phyloP scores from a whole-genome alignment of 2,329 filamentous ascomycete species.

The Acrocalymma vagum region DNA sequence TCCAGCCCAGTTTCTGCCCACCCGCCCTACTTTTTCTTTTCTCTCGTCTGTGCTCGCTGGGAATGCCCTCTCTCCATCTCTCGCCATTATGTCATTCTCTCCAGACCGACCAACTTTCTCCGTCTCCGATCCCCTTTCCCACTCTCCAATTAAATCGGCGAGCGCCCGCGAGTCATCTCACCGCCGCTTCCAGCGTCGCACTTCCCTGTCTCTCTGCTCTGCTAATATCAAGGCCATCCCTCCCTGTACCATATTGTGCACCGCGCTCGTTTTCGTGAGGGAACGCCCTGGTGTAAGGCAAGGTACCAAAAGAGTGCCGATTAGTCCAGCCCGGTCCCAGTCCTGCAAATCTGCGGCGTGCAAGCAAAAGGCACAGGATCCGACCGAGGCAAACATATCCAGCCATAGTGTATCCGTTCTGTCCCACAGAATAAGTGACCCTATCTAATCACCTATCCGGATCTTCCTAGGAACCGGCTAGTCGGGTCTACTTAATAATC shows the following conservation, averaged over 20 bases:
- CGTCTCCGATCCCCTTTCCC: too few relatives aligned
- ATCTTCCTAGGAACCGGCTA: slow-evolving; percentile 24
- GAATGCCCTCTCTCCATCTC: slow-evolving; percentile 28
- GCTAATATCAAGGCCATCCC: slow-evolving; percentile 15
- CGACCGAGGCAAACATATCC: slow-evolving; percentile 38
- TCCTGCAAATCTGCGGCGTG: too few relatives aligned
- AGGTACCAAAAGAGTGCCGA: slow-evolving; percentile 28
- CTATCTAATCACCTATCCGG: slow-evolving; percentile 25
- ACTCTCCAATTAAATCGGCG: slow-evolving; percentile 29
- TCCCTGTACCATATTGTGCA: slow-evolving; percentile 33
- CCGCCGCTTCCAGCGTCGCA: slow-evolving; percentile 32
- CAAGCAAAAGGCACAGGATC: too few relatives aligned
- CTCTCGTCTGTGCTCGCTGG: slow-evolving; percentile 23
- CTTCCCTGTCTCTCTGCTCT: slow-evolving; percentile 32
- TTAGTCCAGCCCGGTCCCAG: slow-evolving; percentile 33
- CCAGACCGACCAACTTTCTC: too few relatives aligned
- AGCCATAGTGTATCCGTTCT: slow-evolving; percentile 36
- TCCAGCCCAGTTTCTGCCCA: slow-evolving; percentile 14
- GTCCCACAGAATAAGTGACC: too few relatives aligned
- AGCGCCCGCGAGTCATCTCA: slow-evolving; percentile 49
- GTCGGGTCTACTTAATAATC: slow-evolving; percentile 22
- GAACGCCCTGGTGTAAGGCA: slow-evolving; percentile 32
- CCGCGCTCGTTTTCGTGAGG: slow-evolving; percentile 39
- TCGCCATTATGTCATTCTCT: slow-evolving; percentile 44
- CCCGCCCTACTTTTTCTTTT: slow-evolving; percentile 17